Evolutionary conservation across 129 eudicot species (phyloP), one percentile per base, ranked within the genome.

Genomic region (Saussurea involucrata): DNA sequence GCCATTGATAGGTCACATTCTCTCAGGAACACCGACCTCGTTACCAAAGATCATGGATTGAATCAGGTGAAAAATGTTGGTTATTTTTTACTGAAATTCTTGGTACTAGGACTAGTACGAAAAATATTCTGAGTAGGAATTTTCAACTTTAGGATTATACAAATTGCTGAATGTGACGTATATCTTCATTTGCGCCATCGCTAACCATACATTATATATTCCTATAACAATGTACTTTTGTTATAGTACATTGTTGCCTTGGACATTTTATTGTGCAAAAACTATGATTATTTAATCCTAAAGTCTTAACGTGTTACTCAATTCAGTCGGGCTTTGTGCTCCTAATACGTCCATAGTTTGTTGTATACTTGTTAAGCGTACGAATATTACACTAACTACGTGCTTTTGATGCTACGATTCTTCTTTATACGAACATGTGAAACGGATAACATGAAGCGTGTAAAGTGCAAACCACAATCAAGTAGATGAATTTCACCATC

Each of bases 21-120:
- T 88, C 79, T 73, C 95, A 5, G 98, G 96, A n/a, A 71, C 92
- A 18, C 87, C 96, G 15, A 63, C 85, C n/a, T 67, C 90, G 31
- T 25, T 78, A 73, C 88, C 86, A 4, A 93, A 93, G 91, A 89
- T 82, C 12, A 76, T 88, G 81, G 95, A 93, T 78, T 93, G 66
- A 86, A 9, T 76, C 40, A 36, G 29, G 76, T 74, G 55, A 18
- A 21, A 69, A 58, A 55, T 80, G 21, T 25, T 18, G 71, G 24
- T 18, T 37, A 36, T 67, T 5, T 20, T 21, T 2, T 60, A 2
- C 13, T 69, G 33, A 24, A 32, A 22, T 57, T 40, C 8, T 31
- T n/a, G 27, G 27, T 66, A 44, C 76, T 60, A 63, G 70, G 55
- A 57, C 13, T 58, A 37, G 5, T 69, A 78, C 40, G 40, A 11